phyloP scores from a whole-genome alignment of 495 filamentous ascomycete genomes.

The Staphylotrichum longicolle region DNA sequence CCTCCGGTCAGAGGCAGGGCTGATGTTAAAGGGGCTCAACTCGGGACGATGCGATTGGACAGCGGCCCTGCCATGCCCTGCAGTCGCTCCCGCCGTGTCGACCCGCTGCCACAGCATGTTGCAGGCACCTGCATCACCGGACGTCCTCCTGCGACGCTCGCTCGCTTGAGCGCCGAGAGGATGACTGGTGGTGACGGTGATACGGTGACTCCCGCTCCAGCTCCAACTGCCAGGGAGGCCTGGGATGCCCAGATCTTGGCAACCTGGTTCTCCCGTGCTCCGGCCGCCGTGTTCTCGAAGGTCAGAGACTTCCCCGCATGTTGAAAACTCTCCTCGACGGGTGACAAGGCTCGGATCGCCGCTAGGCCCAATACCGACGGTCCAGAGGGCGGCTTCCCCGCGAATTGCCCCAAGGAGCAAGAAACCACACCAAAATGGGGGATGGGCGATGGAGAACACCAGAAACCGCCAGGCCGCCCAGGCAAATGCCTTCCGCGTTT shows the following conservation, averaged over 20 bases:
- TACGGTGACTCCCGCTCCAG: too few species aligned
- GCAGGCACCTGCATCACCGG: background rate
- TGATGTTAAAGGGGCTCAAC: constrained; percentile 18
- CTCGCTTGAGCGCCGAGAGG: constrained; percentile 1
- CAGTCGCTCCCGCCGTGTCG: background rate
- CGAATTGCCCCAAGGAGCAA: constrained; percentile 17
- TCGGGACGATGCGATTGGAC: constrained; percentile 10
- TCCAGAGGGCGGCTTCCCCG: constrained; percentile 16
- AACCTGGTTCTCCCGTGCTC: constrained; percentile 28
- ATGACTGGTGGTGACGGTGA: background rate
- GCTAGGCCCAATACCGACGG: constrained; percentile 16
- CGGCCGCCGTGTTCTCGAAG: constrained; percentile 21
- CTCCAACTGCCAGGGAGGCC: background rate
- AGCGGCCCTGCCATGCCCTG: background rate
- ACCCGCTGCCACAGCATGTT: constrained; percentile 2
- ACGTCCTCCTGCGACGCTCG: background rate
- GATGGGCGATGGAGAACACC: constrained; percentile 8
- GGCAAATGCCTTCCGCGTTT: background rate
- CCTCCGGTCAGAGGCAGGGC: constrained; percentile 5
- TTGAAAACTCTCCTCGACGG: constrained; percentile 25
- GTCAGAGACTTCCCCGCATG: constrained; percentile 26
- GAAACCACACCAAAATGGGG: constrained; percentile 11
- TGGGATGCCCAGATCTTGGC: constrained; percentile 34
- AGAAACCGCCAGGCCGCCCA: background rate
- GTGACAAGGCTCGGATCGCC: constrained; percentile 21